These are phyloP conservation scores for Prunus campanulata DNA, from an alignment of 306 rosid species.

Conservation along the genomic window DNA sequence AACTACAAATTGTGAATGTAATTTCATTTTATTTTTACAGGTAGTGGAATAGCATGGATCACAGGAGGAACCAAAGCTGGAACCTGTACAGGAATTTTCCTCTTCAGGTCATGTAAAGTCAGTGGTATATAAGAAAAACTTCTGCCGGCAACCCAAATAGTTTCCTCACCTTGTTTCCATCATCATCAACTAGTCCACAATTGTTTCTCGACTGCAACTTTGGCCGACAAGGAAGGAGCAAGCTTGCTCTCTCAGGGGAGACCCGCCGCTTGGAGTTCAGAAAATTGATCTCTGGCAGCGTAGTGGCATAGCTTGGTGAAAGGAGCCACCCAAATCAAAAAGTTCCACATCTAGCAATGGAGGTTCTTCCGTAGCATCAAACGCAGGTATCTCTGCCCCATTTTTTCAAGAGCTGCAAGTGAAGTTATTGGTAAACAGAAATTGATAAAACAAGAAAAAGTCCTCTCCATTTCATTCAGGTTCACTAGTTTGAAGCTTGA, in stretches of 20 bases:
- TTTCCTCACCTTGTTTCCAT: constrained; percentile 73
- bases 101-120: constrained; percentile 75
- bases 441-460: not conserved
- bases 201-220: constrained; percentile 83
- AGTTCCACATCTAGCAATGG: constrained; percentile 81
- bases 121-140: constrained; percentile 67
- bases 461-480: constrained; percentile 86
- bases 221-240: constrained; percentile 78
- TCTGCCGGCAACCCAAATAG: constrained; percentile 78
- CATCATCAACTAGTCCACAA: constrained; percentile 56
- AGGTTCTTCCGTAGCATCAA: constrained; percentile 93
- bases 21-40: not conserved
- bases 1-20: not conserved
- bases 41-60: constrained; percentile 2
- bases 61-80: constrained; percentile 3
- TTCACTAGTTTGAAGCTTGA: constrained; percentile 63
- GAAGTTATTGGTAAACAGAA: not conserved
- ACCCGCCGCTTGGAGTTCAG: constrained; percentile 86
- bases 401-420: not conserved
- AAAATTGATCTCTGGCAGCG: constrained; percentile 68
- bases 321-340: constrained; percentile 85
- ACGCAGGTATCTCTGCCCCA: constrained; percentile 80
- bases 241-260: constrained; percentile 69
- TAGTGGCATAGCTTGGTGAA: constrained; percentile 76
- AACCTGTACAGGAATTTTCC: constrained; percentile 82